These are phyloP conservation scores for Penicillium daleae DNA, from an alignment of 495 filamentous ascomycete genomes.

Conservation along the genomic window DNA sequence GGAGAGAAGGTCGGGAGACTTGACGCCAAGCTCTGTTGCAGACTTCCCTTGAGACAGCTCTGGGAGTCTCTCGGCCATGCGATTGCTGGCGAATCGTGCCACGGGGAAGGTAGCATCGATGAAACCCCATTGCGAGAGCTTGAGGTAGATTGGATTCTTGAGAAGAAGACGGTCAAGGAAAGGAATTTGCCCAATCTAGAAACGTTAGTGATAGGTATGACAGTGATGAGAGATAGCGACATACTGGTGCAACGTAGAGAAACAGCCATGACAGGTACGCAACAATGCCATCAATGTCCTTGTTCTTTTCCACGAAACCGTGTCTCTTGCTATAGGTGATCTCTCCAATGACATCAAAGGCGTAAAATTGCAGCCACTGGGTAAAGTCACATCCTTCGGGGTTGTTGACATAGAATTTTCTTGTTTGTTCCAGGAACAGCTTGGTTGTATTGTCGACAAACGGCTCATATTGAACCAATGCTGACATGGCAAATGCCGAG, in stretches of 20 bases:
- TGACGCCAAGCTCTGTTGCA: slow-evolving; percentile 39
- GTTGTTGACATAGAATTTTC: slow-evolving; percentile 57
- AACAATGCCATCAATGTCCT: slow-evolving; percentile 59
- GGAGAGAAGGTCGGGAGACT: slow-evolving; percentile 42
- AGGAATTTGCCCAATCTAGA: slow-evolving; percentile 35
- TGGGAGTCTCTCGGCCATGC: slow-evolving; percentile 44
- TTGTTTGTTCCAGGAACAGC: slow-evolving; percentile 54
- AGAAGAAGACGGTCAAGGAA: slow-evolving; percentile 36
- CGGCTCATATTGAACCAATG: slow-evolving; percentile 73
- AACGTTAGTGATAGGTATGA: slow-evolving; percentile 7
- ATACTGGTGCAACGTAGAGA: slow-evolving; percentile 46
- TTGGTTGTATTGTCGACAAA: slow-evolving; percentile 51
- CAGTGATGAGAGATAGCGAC: slow-evolving; percentile 28
- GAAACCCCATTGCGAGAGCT: slow-evolving; percentile 21
- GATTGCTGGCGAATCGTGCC: slow-evolving; percentile 37
- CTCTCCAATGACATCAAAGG: slow-evolving; percentile 73
- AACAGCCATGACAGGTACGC: slow-evolving; percentile 47
- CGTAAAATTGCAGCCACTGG: slow-evolving; percentile 77
- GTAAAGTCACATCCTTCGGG: slow-evolving; percentile 62
- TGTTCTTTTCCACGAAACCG: slow-evolving; percentile 62
- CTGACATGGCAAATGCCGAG: slow-evolving; percentile 73
- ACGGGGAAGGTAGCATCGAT: slow-evolving; percentile 21
- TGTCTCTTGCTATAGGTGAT: slow-evolving; percentile 67
- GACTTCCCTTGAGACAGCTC: slow-evolving; percentile 14
- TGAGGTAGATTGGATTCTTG: slow-evolving; percentile 35